phyloP scores from a whole-genome alignment of 306 rosid species.

The Hylodesmum podocarpum region DNA sequence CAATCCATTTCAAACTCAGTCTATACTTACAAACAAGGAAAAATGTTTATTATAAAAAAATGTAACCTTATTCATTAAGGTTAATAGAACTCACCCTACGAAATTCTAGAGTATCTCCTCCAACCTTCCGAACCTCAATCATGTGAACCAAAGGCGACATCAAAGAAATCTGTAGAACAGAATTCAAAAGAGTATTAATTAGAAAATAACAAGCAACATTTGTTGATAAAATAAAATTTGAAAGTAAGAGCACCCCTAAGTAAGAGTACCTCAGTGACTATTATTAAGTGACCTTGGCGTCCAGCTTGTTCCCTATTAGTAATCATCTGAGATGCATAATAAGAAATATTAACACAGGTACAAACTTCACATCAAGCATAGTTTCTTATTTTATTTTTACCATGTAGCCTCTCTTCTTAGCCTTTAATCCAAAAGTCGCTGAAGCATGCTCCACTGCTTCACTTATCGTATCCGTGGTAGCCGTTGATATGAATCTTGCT shows the following conservation, averaged over 20 bases:
- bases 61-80: not conserved
- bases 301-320: conserved; percentile 65
- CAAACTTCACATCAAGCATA: too few relatives aligned
- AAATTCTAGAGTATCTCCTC: conserved; percentile 79
- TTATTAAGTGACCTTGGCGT: conserved; percentile 73
- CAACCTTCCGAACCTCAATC: conserved; percentile 75
- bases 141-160: conserved; percentile 67
- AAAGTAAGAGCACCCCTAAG: too few relatives aligned
- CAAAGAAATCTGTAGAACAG: conserved; percentile 59
- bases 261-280: conserved; percentile 64
- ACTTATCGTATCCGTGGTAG: conserved; percentile 58
- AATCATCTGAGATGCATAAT: conserved; percentile 54
- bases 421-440: conserved; percentile 62
- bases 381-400: too few relatives aligned
- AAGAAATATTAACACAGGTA: not conserved
- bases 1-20: not conserved
- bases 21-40: not conserved
- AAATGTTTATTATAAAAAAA: not conserved
- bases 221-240: not conserved
- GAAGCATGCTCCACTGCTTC: conserved; percentile 63
- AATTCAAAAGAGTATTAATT: not conserved
- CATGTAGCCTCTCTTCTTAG: conserved; percentile 63
- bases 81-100: conserved; percentile 41
- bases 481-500: conserved; percentile 68
- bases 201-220: not conserved